Evolutionary conservation across 495 filamentous ascomycete genomes (phyloP).

Genomic region (Podospora conica): DNA sequence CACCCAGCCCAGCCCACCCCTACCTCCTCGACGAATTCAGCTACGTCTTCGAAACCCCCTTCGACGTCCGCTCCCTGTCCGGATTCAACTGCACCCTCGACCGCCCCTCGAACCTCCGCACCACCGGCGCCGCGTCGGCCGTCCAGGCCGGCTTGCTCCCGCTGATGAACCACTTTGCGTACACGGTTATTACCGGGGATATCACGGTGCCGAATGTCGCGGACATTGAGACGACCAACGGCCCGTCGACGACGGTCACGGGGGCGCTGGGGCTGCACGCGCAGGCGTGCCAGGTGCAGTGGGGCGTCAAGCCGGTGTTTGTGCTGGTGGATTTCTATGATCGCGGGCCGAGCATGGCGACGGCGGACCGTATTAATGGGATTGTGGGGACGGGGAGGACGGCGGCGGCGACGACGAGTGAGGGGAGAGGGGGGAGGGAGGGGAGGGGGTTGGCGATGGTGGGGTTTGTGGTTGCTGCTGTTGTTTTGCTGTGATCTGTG

Average conservation of each 20-base stretch:
- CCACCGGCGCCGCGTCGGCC: conserved; percentile 36
- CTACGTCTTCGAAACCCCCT: conserved; percentile 67
- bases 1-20: conserved; percentile 40
- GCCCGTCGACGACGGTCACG: conserved; percentile 31
- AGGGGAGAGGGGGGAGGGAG: conserved; percentile 11
- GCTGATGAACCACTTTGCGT: conserved; percentile 69
- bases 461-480: conserved; percentile 27
- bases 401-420: background rate
- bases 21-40: conserved; percentile 67
- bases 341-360: conserved; percentile 50
- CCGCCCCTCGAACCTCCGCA: conserved; percentile 43
- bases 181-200: conserved; percentile 51
- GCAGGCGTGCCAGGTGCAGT: conserved; percentile 45
- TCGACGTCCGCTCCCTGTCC: conserved; percentile 47
- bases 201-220: conserved; percentile 52
- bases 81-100: conserved; percentile 58
- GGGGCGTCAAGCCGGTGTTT: conserved; percentile 51
- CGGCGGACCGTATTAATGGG: conserved; percentile 55
- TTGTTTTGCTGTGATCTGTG: conserved; percentile 24
- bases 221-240: conserved; percentile 52
- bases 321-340: conserved; percentile 65
- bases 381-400: conserved; percentile 34
- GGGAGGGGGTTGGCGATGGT: conserved; percentile 23
- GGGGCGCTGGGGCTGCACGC: conserved; percentile 57
- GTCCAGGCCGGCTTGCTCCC: conserved; percentile 43